Evolutionary conservation across 2,329 filamentous ascomycete genomes (phyloP).

Genomic region (Parastagonospora avenae): DNA sequence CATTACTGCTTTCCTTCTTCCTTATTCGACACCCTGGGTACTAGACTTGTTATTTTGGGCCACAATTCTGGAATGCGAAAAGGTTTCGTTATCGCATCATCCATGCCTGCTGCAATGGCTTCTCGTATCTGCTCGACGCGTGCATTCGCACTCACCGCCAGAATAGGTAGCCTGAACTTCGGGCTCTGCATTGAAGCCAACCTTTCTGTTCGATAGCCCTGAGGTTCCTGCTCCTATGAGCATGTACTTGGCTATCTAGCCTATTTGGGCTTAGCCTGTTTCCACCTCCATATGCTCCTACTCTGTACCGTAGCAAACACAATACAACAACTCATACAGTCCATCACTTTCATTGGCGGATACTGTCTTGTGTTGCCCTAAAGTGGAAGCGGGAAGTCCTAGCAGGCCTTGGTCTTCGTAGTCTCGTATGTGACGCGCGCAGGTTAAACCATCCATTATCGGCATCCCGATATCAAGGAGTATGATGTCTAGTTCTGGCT

Average conservation of each 20-base stretch:
- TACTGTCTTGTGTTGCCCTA: not conserved
- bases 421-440: constrained; percentile 32
- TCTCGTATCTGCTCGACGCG: constrained; percentile 38
- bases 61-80: constrained; percentile 29
- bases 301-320: too few relatives aligned
- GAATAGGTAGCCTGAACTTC: constrained; percentile 23
- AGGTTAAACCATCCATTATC: constrained; percentile 35
- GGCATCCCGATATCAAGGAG: constrained; percentile 46
- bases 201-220: not conserved
- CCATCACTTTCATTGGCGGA: too few relatives aligned
- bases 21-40: not conserved
- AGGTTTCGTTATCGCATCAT: constrained; percentile 34
- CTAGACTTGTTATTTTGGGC: constrained; percentile 1
- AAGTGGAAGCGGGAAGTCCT: not conserved
- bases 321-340: too few relatives aligned
- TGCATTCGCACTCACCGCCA: constrained; percentile 45
- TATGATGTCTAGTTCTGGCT: constrained; percentile 13
- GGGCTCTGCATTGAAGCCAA: not conserved
- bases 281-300: too few relatives aligned
- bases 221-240: too few relatives aligned
- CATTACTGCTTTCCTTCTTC: not conserved
- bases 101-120: constrained; percentile 39
- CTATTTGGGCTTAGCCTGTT: too few relatives aligned
- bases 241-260: too few relatives aligned
- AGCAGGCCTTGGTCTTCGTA: constrained; percentile 22